These are phyloP conservation scores for Neurospora sp. DNA, from an alignment of 495 filamentous ascomycete species.

Conservation along the genomic window DNA sequence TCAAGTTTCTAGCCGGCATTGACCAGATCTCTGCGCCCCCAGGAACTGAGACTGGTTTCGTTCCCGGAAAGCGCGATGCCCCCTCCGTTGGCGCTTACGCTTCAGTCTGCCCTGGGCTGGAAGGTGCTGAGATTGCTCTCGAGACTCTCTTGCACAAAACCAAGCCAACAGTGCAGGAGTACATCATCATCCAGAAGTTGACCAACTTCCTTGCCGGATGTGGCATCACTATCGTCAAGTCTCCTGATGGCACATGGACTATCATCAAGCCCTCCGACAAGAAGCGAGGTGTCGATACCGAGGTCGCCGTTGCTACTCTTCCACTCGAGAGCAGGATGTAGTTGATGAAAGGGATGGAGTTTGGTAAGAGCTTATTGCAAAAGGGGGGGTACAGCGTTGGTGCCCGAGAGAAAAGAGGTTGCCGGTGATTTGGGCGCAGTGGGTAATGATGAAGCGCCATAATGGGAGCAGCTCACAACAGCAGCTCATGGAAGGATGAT, in stretches of 20 bases:
- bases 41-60: constrained; percentile 3
- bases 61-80: neutral
- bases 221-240: constrained; percentile 27
- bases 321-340: constrained; percentile 2
- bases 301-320: neutral
- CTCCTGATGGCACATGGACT: constrained; percentile 26
- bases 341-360: neutral
- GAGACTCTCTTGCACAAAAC: constrained; percentile 14
- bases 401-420: constrained; percentile 45
- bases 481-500: neutral
- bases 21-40: constrained; percentile 6
- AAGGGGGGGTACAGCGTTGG: constrained; percentile 30
- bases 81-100: constrained; percentile 6
- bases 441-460: neutral
- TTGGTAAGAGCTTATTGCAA: neutral
- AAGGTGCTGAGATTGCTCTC: constrained; percentile 11
- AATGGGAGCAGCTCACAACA: neutral
- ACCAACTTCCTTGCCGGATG: constrained; percentile 27
- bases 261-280: constrained; percentile 24
- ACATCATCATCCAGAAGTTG: constrained; percentile 16
- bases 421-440: neutral
- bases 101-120: constrained; percentile 11
- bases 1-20: constrained; percentile 4
- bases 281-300: constrained; percentile 1
- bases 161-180: constrained; percentile 16